Evolutionary conservation across 192 early-diverging fungal genomes (phyloP), one percentile per base, ranked within the genome.

Genomic region (Coemansia sp.): DNA sequence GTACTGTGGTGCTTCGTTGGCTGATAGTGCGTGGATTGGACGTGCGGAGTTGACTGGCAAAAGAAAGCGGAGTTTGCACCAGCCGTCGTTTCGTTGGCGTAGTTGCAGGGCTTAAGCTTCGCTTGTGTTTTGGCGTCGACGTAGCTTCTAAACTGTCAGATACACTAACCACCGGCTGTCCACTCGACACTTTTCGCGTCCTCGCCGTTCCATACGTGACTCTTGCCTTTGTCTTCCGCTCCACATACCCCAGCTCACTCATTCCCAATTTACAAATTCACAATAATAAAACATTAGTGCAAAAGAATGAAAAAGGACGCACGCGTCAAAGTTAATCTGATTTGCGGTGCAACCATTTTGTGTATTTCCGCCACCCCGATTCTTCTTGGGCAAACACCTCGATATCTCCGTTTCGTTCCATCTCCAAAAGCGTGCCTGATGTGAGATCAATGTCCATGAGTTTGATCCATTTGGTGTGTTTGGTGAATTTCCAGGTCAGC

Each of bases 391-490:
- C 52, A 53, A 71, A 77, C 0, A 77, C 14, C 2, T 72, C 61
- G 10, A 76, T 71, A 2, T 74, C 71, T 39, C 75, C 80, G 37
- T 59, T 73, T 12, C 62, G 64, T 23, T 82, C 80, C 67, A 75
- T 37, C 58, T 82, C 74, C 12, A 82, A 22, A 38, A 76, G 62
- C 3, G 71, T 68, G 4, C 72, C 71, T 0, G 71, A 65, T n/a
- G 58, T 45, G 53, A 92, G 77, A 62, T 92, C 90, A 39, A 85
- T 66, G 26, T 90, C 88, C 51, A 83, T 60, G 17, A 90, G 65
- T 22, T 82, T 85, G 60, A 91, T 61, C 64, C 89, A 74, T 65
- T 85, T 84, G 4, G 89, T 85, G 39, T 74, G 78, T 55, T 76
- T 78, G 65, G 76, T 58, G 39, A 85, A 65, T 74, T 91, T 90